Base-by-base conservation (phyloP, 208 protist genomes). In the Phytomonas serpens region DNA sequence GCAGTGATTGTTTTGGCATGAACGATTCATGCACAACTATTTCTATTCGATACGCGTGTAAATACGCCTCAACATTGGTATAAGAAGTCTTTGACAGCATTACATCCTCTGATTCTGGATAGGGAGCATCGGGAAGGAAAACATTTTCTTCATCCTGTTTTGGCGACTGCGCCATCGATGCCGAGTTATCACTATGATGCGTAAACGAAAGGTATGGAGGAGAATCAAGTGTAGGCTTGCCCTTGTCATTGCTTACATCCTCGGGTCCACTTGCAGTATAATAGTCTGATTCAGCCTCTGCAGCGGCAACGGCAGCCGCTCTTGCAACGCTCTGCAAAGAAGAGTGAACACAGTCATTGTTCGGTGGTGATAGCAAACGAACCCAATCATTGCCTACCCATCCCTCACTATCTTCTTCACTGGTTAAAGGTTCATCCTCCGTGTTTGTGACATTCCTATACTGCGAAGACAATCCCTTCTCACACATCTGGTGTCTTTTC, bases 1-100 rank as follows among this genome's bases (percentile, higher is more conserved):
- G 73, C 61, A 69, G 42, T 3, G 68, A 75, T 61, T 84, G 81
- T 72, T 95, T 94, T 16, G 80, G 84, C 77, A 90, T 81, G 19
- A 83, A 70, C 0, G 75, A 52, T 42, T 88, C 83, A 10, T 86
- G 66, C 75, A 94, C 87, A 27, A 89, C 70, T 31, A 92, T 62
- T 27, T 90, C 80, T 3, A 85, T 57, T 37, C 71, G 68, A 51
- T 78, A 61, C 23, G 38, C 31, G 9, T 73, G 64, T 3, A 82
- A 69, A 72, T 85, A 85, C 37, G 79, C 77, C 71, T 81, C 77
- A 10, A 71, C 77, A 23, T 71, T 73, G 29, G 42, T 47, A 52
- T 65, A 77, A 57, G 47, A 57, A 57, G 47, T 57, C 47, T 57
- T 57, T 9, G 47, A 57, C 47, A 19, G 47, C 47, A 57, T 57